Conservation (phyloP, 371 early-diverging fungal species). For the Parasitella parasitica region DNA sequence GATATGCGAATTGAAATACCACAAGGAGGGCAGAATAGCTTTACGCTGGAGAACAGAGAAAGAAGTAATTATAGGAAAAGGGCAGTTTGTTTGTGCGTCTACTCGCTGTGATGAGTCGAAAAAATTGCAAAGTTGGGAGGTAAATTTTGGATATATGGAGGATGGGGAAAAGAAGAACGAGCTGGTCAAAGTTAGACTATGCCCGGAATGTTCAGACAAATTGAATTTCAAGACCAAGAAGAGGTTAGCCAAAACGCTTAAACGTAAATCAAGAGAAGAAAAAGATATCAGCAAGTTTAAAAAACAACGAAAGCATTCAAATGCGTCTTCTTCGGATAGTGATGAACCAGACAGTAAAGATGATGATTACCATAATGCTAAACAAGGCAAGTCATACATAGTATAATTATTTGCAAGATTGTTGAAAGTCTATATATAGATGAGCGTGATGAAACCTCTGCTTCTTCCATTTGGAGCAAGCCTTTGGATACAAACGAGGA, state of each 20-base stretch:
- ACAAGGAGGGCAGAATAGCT: slow-evolving; percentile 78
- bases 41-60: slow-evolving; percentile 81
- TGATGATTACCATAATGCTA: not conserved
- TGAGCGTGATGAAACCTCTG: not conserved
- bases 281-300: not conserved
- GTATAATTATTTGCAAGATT: not conserved
- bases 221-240: slow-evolving; percentile 41
- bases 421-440: not conserved
- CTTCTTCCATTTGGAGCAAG: slow-evolving; percentile 37
- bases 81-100: slow-evolving; percentile 74
- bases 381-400: slow-evolving; percentile 1
- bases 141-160: slow-evolving; percentile 83
- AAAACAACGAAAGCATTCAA: not conserved
- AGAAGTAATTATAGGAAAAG: slow-evolving; percentile 78
- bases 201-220: slow-evolving; percentile 63
- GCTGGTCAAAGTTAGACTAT: slow-evolving; percentile 79
- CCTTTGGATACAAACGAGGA: slow-evolving; percentile 35
- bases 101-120: slow-evolving; percentile 50
- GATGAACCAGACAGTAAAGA: slow-evolving; percentile 13
- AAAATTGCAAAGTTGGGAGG: slow-evolving; percentile 77
- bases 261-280: slow-evolving; percentile 1
- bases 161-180: slow-evolving; percentile 72
- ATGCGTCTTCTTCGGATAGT: not conserved
- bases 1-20: slow-evolving; percentile 72
- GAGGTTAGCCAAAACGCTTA: slow-evolving; percentile 21